Evolutionary conservation across 805 yeast genomes (phyloP), one percentile per base, ranked within the genome.

Genomic region (Groenewaldozyma tartarivorans): DNA sequence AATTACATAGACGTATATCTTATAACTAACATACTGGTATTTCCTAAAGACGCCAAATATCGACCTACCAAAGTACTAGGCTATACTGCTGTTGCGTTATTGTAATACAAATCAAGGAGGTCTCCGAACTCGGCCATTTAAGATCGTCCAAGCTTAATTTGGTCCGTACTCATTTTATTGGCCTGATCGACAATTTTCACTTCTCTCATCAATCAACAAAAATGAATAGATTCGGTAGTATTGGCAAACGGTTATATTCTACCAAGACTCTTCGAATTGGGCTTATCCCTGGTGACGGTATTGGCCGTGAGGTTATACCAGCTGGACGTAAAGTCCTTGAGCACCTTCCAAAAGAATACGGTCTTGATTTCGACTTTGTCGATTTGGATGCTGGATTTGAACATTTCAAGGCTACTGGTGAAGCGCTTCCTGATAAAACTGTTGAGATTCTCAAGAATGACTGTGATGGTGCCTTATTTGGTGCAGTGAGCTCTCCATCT

Each of bases 271-370:
- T 49, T 20, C 38, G 38, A 33, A 49, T 51, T 33, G 81, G 84
- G 45, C 72, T 92, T 58, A 88, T 92, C 53, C 96, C 98, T 39
- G 98, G 98, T 60, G 98, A 92, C 62, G 98, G 98, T 50, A 92
- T 92, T 53, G 98, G 98, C 42, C 77, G 82, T 57, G 98, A 92
- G 66, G 98, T 92, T 36, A 88, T 92, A 46, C 98, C 98, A 47
- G 66, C 97, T 34, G 98, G 98, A 53, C 75, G 77, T 52, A 83
- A 84, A 48, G 75, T 92, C 22, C 71, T 92, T 52, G 90, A 90
- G 64, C 80, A 78, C 47, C 74, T 92, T 44, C 87, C 90, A 34
- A 64, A 81, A n/a, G 52, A 50, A 39, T 81, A 71, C 55, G 88
- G 82, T 33, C 72, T 92, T 50, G 70, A 75, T 42, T 92, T 92